Conservation (phyloP, 495 filamentous ascomycete species). For the Lepidopterella palustris region DNA sequence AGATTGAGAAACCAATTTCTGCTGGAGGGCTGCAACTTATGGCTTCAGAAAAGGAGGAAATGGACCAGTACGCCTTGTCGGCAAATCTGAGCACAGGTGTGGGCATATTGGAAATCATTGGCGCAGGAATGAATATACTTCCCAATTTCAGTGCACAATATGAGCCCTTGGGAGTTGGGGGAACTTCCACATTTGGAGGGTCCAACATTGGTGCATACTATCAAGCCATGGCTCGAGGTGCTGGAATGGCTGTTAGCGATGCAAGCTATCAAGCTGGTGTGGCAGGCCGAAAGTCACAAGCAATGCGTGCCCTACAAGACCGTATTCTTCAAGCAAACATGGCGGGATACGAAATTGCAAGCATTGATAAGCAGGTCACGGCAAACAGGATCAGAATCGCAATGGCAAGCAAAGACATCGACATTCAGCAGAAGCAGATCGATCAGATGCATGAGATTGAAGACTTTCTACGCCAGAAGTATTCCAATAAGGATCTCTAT, state of each 20-base stretch:
- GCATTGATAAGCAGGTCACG: slow-evolving; percentile 33
- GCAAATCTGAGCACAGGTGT: background rate
- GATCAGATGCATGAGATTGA: background rate
- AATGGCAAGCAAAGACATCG: slow-evolving; percentile 16
- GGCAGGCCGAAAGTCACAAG: background rate
- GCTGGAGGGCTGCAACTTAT: background rate
- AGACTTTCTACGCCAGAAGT: background rate
- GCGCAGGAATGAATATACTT: background rate
- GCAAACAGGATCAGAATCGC: slow-evolving; percentile 17
- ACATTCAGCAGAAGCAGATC: background rate
- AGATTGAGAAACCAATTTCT: background rate
- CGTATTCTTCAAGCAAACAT: slow-evolving; percentile 29
- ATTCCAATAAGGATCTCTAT: slow-evolving; percentile 7
- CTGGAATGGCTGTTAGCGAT: background rate
- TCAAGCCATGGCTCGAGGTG: background rate
- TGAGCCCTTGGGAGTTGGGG: background rate
- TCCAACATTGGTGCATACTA: background rate
- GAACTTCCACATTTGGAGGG: background rate
- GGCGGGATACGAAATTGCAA: slow-evolving; percentile 31
- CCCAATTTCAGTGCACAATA: background rate
- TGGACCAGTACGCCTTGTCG: background rate
- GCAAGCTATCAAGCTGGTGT: background rate
- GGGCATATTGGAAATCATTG: background rate
- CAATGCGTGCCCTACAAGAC: slow-evolving; percentile 28
- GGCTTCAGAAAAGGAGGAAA: background rate